Base-by-base conservation (phyloP, 768 basidiomycete genomes). In the Termitomyces sp. region DNA sequence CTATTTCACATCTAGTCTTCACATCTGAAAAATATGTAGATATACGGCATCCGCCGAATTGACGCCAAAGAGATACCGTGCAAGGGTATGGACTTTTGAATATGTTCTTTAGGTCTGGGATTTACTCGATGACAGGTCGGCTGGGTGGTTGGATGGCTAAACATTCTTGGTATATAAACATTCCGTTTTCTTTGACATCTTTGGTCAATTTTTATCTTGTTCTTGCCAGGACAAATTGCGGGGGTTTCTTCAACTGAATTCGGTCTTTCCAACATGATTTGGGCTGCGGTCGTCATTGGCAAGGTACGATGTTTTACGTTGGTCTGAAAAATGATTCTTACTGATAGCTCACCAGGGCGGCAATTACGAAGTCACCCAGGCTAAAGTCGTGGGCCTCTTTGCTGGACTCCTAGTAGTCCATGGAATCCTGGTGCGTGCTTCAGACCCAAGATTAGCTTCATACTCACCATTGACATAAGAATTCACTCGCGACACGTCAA, bases 231-330 rank as follows among this genome's bases (percentile, higher is more conserved):
- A 36, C 91, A 93, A 71, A 83, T 92, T 56, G 90, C 92, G 13
- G 92, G 92, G 29, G 76, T 93, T 49, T 88, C 92, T 7, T 92
- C 89, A 2, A 93, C 90, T 0, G 90, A 93, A 69, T 93, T 91
- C 65, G 91, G 90, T 27, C 77, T 90, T 22, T 78, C 87, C 22
- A 81, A 79, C 66, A 91, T 90, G 89, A 88, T 90, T 41, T 81
- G 87, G 76, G 84, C 85, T n/a, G 90, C 90, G 4, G 86, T 86
- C 34, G 79, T 77, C 20, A 69, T 89, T 47, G 83, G 79, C 55
- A 82, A 76, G 66, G 84, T 74, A 55, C 22, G 56, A 59, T 20
- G 41, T n/a, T 39, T 9, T 7, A 20, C n/a, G 22, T 16, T 18
- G 46, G 14, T 9, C 6, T 16, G n/a, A 24, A 18, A 36, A 1